A percentile compares a stretch with the other conserved stretches of the same genome.
Conservation (phyloP, 139 green algal species). For the Chlorella sp. region DNA sequence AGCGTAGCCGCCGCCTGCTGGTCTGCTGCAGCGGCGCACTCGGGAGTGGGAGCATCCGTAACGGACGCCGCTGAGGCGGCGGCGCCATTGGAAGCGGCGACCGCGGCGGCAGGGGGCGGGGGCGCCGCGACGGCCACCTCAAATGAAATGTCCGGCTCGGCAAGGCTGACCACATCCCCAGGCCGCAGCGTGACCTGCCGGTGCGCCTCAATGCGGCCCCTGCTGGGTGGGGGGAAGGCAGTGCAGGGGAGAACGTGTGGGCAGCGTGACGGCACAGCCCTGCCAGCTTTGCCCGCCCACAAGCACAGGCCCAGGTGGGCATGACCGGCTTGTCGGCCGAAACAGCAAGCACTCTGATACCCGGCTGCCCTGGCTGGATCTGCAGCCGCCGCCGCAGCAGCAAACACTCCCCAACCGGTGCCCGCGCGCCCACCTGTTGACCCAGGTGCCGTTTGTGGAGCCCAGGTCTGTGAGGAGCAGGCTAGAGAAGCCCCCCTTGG, state of each 20-base stretch:
- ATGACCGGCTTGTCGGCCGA: too few species aligned
- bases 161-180: constrained; percentile 52
- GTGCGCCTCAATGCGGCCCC: constrained; percentile 3
- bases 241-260: too few species aligned
- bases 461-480: constrained; percentile 51
- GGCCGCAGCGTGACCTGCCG: constrained; percentile 42
- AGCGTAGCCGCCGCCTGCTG: neutral
- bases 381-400: too few species aligned
- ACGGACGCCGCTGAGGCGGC: neutral
- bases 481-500: neutral
- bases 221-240: too few species aligned
- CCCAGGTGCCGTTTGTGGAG: constrained; percentile 53
- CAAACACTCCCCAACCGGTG: too few species aligned
- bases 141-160: constrained; percentile 42
- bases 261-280: too few species aligned
- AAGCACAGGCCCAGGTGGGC: too few species aligned
- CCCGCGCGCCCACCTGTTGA: constrained; percentile 43
- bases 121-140: constrained; percentile 25
- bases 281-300: too few species aligned
- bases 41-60: neutral
- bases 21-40: neutral
- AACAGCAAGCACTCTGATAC: too few species aligned
- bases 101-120: neutral
- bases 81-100: neutral
- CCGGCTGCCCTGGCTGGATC: too few species aligned